These are phyloP conservation scores for Blastobotrys terrestris DNA, from an alignment of 805 yeast species.

Conservation along the genomic window DNA sequence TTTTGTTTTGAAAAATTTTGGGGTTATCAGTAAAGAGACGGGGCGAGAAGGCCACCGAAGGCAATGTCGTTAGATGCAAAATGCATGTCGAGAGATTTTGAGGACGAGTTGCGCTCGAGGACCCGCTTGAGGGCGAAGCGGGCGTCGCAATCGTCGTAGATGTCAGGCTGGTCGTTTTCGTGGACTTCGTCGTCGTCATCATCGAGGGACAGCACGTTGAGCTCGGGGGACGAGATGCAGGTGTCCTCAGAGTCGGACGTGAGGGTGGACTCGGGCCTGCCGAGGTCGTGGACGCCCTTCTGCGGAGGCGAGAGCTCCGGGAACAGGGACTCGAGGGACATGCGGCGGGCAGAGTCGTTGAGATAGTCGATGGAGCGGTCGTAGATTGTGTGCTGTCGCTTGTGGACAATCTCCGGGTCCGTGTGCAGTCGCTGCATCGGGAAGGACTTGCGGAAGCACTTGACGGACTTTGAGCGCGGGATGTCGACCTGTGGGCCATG, in stretches of 20 bases:
- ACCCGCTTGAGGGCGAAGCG: conserved; percentile 4
- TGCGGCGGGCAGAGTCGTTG: conserved; percentile 11
- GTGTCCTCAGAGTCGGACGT: background rate
- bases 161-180: background rate
- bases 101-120: conserved; percentile 6
- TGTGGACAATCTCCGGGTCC: background rate
- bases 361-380: conserved; percentile 12
- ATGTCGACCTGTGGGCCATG: background rate
- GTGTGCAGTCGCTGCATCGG: conserved; percentile 6
- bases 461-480: background rate
- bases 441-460: background rate
- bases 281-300: background rate
- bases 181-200: conserved; percentile 6
- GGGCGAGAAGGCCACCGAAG: background rate
- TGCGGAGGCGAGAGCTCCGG: conserved; percentile 12
- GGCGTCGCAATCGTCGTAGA: conserved; percentile 5
- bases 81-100: conserved; percentile 5
- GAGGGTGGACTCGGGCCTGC: conserved; percentile 1
- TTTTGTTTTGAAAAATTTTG: no score
- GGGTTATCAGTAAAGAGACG: background rate
- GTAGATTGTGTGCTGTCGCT: conserved; percentile 7
- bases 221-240: background rate
- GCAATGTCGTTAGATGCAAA: background rate
- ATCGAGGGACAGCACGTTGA: background rate
- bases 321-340: conserved; percentile 16